Percentiles rank a stretch among this genome's conserved stretches.
phyloP scores from a whole-genome alignment of 495 filamentous ascomycete genomes.

The Penicillium arizonense region DNA sequence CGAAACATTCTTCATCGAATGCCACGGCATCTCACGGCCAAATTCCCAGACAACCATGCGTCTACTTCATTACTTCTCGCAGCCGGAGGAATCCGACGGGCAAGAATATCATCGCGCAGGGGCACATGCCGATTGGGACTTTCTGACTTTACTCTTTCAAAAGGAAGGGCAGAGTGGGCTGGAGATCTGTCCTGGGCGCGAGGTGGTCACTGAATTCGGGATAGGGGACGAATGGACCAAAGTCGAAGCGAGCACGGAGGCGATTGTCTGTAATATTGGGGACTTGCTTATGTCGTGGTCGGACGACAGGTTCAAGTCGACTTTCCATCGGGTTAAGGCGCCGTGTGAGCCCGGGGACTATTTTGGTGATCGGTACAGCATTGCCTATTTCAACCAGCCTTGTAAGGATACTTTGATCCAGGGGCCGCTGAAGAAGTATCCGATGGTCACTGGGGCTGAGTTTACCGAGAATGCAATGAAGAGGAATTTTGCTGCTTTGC shows the following conservation, averaged over 20 bases:
- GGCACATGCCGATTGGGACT: constrained; percentile 64
- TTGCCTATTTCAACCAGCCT: constrained; percentile 68
- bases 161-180: constrained; percentile 59
- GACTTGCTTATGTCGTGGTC: constrained; percentile 70
- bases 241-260: constrained; percentile 53
- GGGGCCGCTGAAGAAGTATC: constrained; percentile 61
- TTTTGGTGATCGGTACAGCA: constrained; percentile 58
- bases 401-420: constrained; percentile 58
- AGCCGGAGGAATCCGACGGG: constrained; percentile 40
- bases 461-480: constrained; percentile 58
- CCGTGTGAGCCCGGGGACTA: constrained; percentile 52
- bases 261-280: constrained; percentile 67
- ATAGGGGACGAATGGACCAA: constrained; percentile 62
- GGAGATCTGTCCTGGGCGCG: constrained; percentile 65
- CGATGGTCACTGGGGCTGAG: constrained; percentile 54
- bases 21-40: constrained; percentile 47
- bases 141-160: constrained; percentile 66
- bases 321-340: constrained; percentile 61
- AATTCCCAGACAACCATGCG: constrained; percentile 57
- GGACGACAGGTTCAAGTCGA: constrained; percentile 67
- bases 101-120: constrained; percentile 58
- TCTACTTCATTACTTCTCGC: constrained; percentile 57
- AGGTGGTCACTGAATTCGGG: constrained; percentile 58
- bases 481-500: constrained; percentile 51
- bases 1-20: constrained; percentile 55